A percentile compares a stretch with the other conserved stretches of the same genome.
phyloP scores from a whole-genome alignment of 805 yeast species.

The Brettanomyces bruxellensis region DNA sequence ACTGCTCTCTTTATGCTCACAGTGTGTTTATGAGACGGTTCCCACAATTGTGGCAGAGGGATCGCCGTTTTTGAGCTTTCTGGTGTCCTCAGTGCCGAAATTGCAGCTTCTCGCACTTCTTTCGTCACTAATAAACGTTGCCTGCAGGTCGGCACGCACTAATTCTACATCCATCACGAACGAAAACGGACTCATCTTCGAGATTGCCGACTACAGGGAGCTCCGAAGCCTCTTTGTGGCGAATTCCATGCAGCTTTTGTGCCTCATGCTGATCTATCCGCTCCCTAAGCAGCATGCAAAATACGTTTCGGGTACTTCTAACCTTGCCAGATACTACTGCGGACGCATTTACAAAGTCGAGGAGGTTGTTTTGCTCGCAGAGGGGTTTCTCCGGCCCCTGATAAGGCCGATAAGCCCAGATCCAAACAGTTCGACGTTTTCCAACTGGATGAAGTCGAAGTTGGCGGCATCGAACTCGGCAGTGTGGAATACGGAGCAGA shows the following conservation, averaged over 20 bases:
- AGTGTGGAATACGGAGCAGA: slow-evolving; percentile 48
- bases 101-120: slow-evolving; percentile 41
- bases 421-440: slow-evolving; percentile 12
- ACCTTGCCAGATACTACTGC: slow-evolving; percentile 41
- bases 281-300: slow-evolving; percentile 38
- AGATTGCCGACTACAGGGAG: slow-evolving; percentile 24
- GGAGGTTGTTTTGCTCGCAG: slow-evolving; percentile 43
- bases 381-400: slow-evolving; percentile 39
- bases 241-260: slow-evolving; percentile 52
- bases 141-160: slow-evolving; percentile 39
- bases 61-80: slow-evolving; percentile 48
- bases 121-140: slow-evolving; percentile 61
- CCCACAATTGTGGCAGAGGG: slow-evolving; percentile 39
- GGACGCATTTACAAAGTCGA: slow-evolving; percentile 44
- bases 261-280: slow-evolving; percentile 54
- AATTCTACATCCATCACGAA: slow-evolving; percentile 16
- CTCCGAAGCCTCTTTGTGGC: slow-evolving; percentile 40
- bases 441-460: slow-evolving; percentile 18
- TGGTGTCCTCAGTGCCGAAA: slow-evolving; percentile 43
- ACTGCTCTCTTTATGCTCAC: slow-evolving; percentile 51
- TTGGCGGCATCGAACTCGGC: slow-evolving; percentile 14
- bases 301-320: slow-evolving; percentile 13
- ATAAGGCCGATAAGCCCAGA: slow-evolving; percentile 29
- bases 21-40: slow-evolving; percentile 43
- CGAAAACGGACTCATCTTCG: slow-evolving; percentile 37